phyloP scores from a whole-genome alignment of 257 asterid species.

The Solanum peruvianum region DNA sequence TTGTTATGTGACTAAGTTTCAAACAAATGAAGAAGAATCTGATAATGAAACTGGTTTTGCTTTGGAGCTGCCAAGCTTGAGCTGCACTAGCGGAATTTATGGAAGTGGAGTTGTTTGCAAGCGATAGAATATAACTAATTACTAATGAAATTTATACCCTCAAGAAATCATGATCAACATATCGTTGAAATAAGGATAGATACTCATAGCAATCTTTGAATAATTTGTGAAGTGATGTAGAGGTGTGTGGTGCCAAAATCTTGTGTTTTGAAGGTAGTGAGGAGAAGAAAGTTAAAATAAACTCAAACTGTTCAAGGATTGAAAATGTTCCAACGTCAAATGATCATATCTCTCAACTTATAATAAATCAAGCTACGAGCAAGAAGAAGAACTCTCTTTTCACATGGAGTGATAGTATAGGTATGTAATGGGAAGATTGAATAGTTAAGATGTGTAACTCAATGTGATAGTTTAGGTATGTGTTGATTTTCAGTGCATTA shows the following conservation, averaged over 20 bases:
- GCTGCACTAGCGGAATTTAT: not conserved
- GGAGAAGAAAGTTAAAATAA: not conserved
- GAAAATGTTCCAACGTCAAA: not conserved
- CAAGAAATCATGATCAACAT: not conserved
- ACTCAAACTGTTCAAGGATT: not conserved
- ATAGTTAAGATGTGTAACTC: not conserved
- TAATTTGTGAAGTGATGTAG: not conserved
- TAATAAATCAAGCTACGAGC: not conserved
- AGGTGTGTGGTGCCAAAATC: not conserved
- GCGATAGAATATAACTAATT: not conserved
- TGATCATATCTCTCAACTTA: not conserved
- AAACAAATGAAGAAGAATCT: not conserved
- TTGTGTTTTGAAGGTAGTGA: not conserved
- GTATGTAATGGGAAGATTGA: not conserved
- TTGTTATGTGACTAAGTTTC: slow-evolving; percentile 1
- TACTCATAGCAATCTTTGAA: not conserved
- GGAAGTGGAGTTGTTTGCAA: not conserved
- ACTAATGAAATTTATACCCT: not conserved
- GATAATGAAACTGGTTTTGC: not conserved
- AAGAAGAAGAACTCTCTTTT: not conserved
- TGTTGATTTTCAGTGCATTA: too few relatives aligned
- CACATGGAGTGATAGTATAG: not conserved
- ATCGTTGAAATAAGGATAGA: not conserved
- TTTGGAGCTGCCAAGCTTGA: slow-evolving; percentile 4
- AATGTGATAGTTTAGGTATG: not conserved